phyloP scores from a whole-genome alignment of 306 rosid species.

The Pyrus betulifolia region DNA sequence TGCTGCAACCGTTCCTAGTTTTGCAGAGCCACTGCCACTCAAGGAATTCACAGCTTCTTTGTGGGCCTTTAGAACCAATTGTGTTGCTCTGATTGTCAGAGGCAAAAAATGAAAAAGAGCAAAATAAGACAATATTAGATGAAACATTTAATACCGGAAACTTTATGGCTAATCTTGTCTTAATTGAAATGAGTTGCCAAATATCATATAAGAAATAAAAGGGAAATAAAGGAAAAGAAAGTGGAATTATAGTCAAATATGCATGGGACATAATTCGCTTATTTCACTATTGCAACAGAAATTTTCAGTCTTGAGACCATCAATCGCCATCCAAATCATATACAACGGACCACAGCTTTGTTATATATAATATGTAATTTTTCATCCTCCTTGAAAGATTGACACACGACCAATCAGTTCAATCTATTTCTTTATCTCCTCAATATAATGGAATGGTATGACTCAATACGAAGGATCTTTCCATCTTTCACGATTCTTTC shows the following conservation, averaged over 20 bases:
- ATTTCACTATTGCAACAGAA: background rate
- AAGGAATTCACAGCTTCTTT: constrained; percentile 95
- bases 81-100: constrained; percentile 63
- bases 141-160: background rate
- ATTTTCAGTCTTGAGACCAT: background rate
- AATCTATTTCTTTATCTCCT: too few relatives aligned
- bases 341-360: background rate
- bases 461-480: too few relatives aligned
- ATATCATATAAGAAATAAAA: background rate
- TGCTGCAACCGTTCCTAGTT: constrained; percentile 91
- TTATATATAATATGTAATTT: background rate
- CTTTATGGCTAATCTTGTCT: background rate
- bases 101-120: background rate
- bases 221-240: background rate
- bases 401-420: too few relatives aligned
- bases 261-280: background rate
- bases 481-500: too few relatives aligned
- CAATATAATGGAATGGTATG: too few relatives aligned
- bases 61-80: constrained; percentile 94
- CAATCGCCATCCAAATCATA: background rate
- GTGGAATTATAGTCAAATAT: background rate
- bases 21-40: constrained; percentile 88
- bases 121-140: constrained; percentile 16
- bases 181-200: background rate
- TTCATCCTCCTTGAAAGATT: too few relatives aligned